phyloP scores from a whole-genome alignment of 441 rosid species.

The Macaranga tanarius region DNA sequence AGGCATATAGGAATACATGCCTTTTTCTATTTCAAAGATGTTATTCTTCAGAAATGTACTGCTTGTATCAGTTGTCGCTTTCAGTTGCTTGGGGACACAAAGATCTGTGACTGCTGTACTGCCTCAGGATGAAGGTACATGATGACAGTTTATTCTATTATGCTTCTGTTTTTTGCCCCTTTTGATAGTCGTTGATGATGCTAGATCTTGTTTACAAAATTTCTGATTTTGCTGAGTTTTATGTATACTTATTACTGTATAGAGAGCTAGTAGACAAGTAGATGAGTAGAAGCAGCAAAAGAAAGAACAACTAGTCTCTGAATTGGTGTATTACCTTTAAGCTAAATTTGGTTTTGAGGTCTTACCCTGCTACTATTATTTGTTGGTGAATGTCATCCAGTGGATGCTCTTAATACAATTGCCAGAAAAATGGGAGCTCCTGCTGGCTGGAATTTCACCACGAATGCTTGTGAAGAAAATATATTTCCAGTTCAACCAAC shows the following conservation, averaged over 20 bases:
- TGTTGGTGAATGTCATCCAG: not conserved
- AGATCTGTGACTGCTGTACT: not conserved
- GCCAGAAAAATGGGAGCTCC: constrained; percentile 11
- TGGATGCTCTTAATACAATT: constrained; percentile 16
- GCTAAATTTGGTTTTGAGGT: too few relatives aligned
- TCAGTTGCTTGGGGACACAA: constrained; percentile 5
- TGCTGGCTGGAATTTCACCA: constrained; percentile 6
- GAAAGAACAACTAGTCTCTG: too few relatives aligned
- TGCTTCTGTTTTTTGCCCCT: not conserved
- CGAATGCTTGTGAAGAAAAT: not conserved
- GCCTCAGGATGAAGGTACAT: constrained; percentile 21
- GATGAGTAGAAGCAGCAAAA: too few relatives aligned
- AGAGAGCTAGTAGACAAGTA: not conserved
- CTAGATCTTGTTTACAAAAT: not conserved
- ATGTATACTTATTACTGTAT: not conserved
- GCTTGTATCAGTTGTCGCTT: constrained; percentile 2
- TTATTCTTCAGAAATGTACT: not conserved
- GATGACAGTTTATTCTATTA: not conserved
- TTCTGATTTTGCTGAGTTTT: not conserved
- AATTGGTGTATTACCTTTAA: too few relatives aligned
- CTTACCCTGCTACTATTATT: not conserved
- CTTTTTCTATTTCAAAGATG: not conserved
- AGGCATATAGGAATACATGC: not conserved
- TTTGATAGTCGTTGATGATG: not conserved
- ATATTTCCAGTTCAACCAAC: not conserved